Base-by-base conservation (phyloP, 179 eudicot genomes). In the Sideroxylon spinosum region DNA sequence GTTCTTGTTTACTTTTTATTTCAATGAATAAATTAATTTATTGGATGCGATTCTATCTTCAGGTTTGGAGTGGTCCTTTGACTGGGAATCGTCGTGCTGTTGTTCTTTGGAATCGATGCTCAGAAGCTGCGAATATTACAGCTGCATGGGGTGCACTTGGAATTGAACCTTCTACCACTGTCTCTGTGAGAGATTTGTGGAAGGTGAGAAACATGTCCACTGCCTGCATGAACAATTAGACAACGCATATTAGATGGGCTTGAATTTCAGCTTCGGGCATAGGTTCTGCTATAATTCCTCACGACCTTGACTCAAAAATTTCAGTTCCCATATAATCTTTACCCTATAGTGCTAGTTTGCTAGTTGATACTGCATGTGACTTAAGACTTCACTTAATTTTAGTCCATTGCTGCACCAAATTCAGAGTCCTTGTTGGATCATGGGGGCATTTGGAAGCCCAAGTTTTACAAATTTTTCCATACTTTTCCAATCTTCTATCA, bases 61-160 rank as follows among this genome's bases (percentile, higher is more conserved):
- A 90, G 94, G 92, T 90, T 56, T 90, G 94, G 94, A 87, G 92
- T 29, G 94, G 92, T 49, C 94, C 94, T 50, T 80, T 90, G 57
- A 81, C 90, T 16, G 89, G 82, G 71, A 81, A 82, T 71, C 84
- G 90, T 67, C 28, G 86, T 64, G 90, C 73, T 68, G 94, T 90
- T 68, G 88, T 74, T 76, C 85, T 90, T 64, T 90, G 94, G 94
- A 90, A 90, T 82, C 83, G 90, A 68, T 90, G 94, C 78, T 82
- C 90, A 7, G 50, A 66, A 74, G 82, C 86, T 59, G 72, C 82
- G 62, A 76, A 77, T 69, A 83, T 90, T 64, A 85, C 89, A 50
- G 92, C 85, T 72, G 76, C 64, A 8, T 90, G 94, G 94, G 71
- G 81, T 76, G 81, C 76, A 3, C 89, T 90, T 19, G 92, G 92